Percentiles rank a stretch among this genome's conserved stretches.
phyloP scores from a whole-genome alignment of 1,139 yeast genomes.

The Saccharomyces hybrid region DNA sequence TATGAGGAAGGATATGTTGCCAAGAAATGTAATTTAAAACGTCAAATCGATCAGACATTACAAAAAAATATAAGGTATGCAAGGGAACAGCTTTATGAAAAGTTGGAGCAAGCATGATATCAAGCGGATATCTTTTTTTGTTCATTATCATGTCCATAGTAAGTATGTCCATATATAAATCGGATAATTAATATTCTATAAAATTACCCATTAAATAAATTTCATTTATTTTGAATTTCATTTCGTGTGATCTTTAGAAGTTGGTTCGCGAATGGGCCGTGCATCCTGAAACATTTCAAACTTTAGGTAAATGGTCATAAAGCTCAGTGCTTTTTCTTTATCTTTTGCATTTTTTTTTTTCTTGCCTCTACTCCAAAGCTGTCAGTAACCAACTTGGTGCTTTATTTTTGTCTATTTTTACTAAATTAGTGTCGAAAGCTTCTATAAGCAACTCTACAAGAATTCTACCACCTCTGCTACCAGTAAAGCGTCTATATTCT shows the following conservation, averaged over 20 bases:
- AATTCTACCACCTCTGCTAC: slow-evolving; percentile 85
- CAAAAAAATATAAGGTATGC: slow-evolving; percentile 9
- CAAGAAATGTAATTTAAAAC: slow-evolving; percentile 4
- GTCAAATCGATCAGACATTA: slow-evolving; percentile 8
- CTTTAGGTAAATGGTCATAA: not conserved
- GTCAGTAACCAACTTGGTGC: slow-evolving; percentile 31
- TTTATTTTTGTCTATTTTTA: slow-evolving; percentile 23
- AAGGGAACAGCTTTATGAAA: slow-evolving; percentile 9
- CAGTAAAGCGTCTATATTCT: slow-evolving; percentile 89
- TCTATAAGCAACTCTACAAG: slow-evolving; percentile 86
- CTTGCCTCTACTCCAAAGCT: slow-evolving; percentile 12
- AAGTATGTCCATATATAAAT: not conserved
- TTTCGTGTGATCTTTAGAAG: not conserved
- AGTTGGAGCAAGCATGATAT: slow-evolving; percentile 4
- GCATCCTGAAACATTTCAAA: not conserved
- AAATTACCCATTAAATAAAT: not conserved
- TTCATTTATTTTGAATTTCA: not conserved
- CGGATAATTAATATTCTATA: slow-evolving; percentile 2
- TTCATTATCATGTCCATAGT: not conserved
- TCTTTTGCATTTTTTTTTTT: not conserved
- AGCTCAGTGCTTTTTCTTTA: not conserved
- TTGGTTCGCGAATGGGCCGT: not conserved
- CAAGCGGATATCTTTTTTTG: not conserved
- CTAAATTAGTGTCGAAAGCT: slow-evolving; percentile 34
- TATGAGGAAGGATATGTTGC: slow-evolving; percentile 13